Evolutionary conservation across 805 yeast genomes (phyloP), one percentile per base, ranked within the genome.

Genomic region (Schwanniomyces occidentalis): DNA sequence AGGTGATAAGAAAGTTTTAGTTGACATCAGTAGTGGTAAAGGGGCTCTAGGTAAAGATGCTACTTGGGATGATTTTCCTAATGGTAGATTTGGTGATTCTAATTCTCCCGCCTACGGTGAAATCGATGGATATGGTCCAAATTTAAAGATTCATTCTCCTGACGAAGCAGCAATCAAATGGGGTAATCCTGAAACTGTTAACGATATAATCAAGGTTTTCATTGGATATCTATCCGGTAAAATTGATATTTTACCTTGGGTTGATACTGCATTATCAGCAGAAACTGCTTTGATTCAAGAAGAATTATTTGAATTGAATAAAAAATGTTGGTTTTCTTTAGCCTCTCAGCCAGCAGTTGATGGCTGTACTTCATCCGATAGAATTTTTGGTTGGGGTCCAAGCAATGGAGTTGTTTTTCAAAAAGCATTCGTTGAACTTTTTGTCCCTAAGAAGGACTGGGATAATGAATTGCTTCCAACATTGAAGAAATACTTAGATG

Each of bases 361-460:
- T 57, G 86, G 86, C 7, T 71, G 82, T 24, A 71, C 71, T 24
- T 84, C 95, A 6, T 69, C 78, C n/a, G 98, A 93, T 62, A 80
- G 79, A 38, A 80, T 91, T 19, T 83, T 89, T 55, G 99, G 99
- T 2, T 93, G 99, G 99, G 99, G 99, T 30, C 97, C 99, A 6
- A 66, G 73, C 15, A 77, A 82, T 51, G 99, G 99, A 3, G 68
- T 76, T 30, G 84, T 93, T 17, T 93, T 85, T 59, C 99, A 93
- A 57, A 90, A 93, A 63, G 82, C 96, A 5, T 90, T 89, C 62
- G 87, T 93, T n/a, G 74, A 69, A 42, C 74, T 91, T 58, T 87
- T 93, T 51, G 69, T 89, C n/a, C 77, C 85, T 10, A 81, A 78
- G 44, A 58, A 72, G 2, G 77, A 76, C 31, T 91, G 96, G 96